phyloP scores from a whole-genome alignment of 306 rosid genomes.

The Citrullus amarus region DNA sequence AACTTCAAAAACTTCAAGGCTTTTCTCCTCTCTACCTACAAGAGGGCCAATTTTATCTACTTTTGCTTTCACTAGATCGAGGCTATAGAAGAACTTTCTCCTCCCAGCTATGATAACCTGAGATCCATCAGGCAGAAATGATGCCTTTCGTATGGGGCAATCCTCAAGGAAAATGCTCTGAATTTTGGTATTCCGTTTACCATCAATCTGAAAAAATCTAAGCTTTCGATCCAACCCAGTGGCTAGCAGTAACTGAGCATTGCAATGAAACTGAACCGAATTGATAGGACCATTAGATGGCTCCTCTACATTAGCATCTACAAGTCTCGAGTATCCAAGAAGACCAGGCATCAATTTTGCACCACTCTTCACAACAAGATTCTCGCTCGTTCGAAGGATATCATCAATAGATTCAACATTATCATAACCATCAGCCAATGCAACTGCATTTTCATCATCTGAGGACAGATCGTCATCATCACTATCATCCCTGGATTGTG shows the following conservation, averaged over 20 bases:
- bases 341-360: conserved; percentile 60
- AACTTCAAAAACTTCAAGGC: conserved; percentile 79
- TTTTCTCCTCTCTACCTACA: conserved; percentile 89
- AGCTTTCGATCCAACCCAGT: conserved; percentile 75
- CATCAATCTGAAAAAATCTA: conserved; percentile 76
- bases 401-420: conserved; percentile 37
- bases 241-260: conserved; percentile 68
- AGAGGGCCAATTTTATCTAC: conserved; percentile 79
- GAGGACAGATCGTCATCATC: conserved; percentile 39
- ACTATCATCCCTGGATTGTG: conserved; percentile 18
- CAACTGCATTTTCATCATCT: conserved; percentile 54
- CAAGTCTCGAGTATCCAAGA: conserved; percentile 56
- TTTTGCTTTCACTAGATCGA: conserved; percentile 69
- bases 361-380: conserved; percentile 54
- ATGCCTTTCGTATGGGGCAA: conserved; percentile 61
- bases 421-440: conserved; percentile 28
- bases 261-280: conserved; percentile 80
- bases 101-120: conserved; percentile 79
- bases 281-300: conserved; percentile 52
- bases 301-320: conserved; percentile 70
- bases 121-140: conserved; percentile 83
- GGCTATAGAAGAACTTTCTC: conserved; percentile 66
- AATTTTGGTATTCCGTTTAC: conserved; percentile 73
- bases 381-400: conserved; percentile 66
- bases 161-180: conserved; percentile 81